phyloP scores from a whole-genome alignment of 208 protist genomes.

The Leishmania tropica region DNA sequence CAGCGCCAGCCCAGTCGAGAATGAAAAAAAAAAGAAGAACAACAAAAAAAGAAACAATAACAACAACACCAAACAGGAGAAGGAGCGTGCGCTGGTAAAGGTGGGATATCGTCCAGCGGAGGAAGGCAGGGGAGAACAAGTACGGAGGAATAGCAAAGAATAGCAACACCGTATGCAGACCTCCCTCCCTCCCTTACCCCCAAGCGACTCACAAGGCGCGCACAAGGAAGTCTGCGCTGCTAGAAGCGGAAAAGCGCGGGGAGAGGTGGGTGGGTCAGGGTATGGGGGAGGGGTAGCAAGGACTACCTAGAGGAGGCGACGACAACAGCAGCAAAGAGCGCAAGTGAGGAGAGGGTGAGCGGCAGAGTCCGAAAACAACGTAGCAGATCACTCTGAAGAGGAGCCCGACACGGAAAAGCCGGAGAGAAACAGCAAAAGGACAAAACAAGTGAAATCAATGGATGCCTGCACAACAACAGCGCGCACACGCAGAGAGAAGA shows the following conservation, averaged over 20 bases:
- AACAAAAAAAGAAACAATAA: too few relatives aligned
- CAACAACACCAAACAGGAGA: too few relatives aligned
- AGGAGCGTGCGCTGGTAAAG: neutral
- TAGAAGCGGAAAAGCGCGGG: too few relatives aligned
- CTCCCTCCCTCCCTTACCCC: too few relatives aligned
- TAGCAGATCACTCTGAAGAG: neutral
- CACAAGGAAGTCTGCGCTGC: too few relatives aligned
- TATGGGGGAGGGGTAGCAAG: too few relatives aligned
- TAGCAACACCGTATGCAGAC: too few relatives aligned
- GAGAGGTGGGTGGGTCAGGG: neutral
- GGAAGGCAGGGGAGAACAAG: too few relatives aligned
- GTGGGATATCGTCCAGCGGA: too few relatives aligned
- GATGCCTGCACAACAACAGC: conserved; percentile 3
- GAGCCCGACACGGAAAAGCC: neutral
- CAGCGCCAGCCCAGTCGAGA: neutral
- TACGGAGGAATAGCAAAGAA: too few relatives aligned
- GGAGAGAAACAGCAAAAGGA: conserved; percentile 10
- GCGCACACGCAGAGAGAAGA: conserved; percentile 3
- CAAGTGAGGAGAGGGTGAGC: neutral
- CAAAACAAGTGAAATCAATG: neutral
- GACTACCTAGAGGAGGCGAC: neutral
- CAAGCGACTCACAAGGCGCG: too few relatives aligned
- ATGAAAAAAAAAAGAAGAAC: too few relatives aligned
- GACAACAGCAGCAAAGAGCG: neutral
- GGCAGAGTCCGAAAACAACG: neutral